Conservation (phyloP, 108 stramenopile genomes). For the Cylindrotheca closterium region DNA sequence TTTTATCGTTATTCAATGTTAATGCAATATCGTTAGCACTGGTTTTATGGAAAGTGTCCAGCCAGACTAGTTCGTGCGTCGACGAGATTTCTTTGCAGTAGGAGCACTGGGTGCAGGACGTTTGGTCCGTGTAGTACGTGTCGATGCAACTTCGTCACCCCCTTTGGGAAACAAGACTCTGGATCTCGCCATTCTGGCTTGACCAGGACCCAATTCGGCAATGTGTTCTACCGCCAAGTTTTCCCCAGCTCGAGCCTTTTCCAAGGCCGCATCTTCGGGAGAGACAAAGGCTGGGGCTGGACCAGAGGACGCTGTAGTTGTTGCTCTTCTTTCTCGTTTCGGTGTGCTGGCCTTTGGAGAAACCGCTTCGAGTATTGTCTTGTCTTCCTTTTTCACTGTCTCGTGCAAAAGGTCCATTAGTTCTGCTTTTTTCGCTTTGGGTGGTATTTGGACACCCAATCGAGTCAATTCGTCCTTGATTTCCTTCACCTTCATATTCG, state of each 20-base stretch:
- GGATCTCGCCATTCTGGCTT: slow-evolving; percentile 49
- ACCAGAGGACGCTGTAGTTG: slow-evolving; percentile 5
- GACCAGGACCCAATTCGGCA: slow-evolving; percentile 56
- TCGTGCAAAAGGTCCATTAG: slow-evolving; percentile 38
- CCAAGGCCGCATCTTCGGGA: slow-evolving; percentile 61
- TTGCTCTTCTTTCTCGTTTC: not conserved
- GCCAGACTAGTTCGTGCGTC: no score
- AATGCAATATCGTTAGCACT: no score
- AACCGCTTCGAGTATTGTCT: not conserved
- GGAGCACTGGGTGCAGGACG: no score
- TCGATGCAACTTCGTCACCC: no score
- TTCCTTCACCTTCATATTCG: no score
- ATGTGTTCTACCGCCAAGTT: slow-evolving; percentile 70
- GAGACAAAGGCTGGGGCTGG: slow-evolving; percentile 37
- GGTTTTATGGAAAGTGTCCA: no score
- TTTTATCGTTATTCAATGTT: no score
- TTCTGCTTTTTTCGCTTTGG: slow-evolving; percentile 32
- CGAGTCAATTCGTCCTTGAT: slow-evolving; percentile 33
- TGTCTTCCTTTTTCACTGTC: no score
- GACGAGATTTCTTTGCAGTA: no score
- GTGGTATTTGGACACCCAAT: slow-evolving; percentile 12
- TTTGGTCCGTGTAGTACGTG: no score
- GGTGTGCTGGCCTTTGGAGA: not conserved
- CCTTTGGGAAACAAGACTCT: slow-evolving; percentile 2
- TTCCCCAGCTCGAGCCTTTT: slow-evolving; percentile 65